phyloP scores from a whole-genome alignment of 2,329 filamentous ascomycete species.

The Aspergillus phoenicis region DNA sequence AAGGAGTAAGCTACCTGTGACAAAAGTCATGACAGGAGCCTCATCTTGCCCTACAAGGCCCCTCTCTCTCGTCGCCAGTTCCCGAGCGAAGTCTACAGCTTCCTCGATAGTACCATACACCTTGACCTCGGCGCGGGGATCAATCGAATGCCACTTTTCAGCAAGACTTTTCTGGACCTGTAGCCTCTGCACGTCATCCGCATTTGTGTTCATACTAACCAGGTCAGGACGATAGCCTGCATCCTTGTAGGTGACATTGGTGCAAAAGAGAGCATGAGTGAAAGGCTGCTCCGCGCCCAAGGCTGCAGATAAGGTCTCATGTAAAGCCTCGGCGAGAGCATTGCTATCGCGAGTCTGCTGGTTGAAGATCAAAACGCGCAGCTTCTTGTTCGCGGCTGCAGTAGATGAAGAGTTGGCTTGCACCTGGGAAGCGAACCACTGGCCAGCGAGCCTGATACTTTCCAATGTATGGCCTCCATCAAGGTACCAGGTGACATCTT shows the following conservation, averaged over 20 bases:
- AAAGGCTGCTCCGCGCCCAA: constrained; percentile 56
- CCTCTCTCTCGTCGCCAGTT: constrained; percentile 42
- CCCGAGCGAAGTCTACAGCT: constrained; percentile 62
- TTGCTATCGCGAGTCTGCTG: constrained; percentile 82
- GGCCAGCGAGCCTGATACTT: constrained; percentile 73
- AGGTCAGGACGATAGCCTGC: constrained; percentile 66
- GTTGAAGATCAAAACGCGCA: constrained; percentile 79
- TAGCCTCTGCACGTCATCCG: constrained; percentile 59
- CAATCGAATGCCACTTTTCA: constrained; percentile 60
- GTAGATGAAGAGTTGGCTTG: constrained; percentile 37
- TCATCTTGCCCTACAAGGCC: constrained; percentile 33
- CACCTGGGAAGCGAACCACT: constrained; percentile 70
- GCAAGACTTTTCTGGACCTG: constrained; percentile 70
- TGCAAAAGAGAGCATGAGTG: constrained; percentile 75
- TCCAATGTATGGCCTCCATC: constrained; percentile 89
- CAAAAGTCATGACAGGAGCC: constrained; percentile 63
- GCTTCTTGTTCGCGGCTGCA: constrained; percentile 35
- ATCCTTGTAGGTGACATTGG: constrained; percentile 69
- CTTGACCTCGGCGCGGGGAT: constrained; percentile 55
- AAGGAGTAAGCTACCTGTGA: constrained; percentile 83
- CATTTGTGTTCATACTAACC: constrained; percentile 63
- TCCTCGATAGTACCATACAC: constrained; percentile 70
- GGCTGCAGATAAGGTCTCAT: constrained; percentile 56
- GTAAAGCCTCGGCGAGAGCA: constrained; percentile 64
- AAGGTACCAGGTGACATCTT: constrained; percentile 71